Evolutionary conservation across 2,329 filamentous ascomycete species (phyloP).

Genomic region (Arthrobotrys conoides): DNA sequence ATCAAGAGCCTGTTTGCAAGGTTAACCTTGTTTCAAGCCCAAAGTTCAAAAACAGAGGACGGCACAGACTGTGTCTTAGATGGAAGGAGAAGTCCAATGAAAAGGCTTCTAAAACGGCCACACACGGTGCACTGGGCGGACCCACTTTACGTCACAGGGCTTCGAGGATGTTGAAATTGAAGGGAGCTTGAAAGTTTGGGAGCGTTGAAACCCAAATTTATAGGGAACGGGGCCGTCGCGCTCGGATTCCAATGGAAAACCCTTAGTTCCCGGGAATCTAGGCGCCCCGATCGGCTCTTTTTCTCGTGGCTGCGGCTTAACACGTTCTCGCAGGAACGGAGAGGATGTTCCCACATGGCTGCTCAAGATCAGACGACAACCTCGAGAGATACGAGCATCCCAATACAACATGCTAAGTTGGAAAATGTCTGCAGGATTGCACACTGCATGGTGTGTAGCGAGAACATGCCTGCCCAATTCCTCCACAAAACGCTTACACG

Average conservation of each 20-base stretch:
- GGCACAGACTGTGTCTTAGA: slow-evolving; percentile 61
- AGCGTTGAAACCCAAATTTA: slow-evolving; percentile 57
- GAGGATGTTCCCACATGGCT: slow-evolving; percentile 55
- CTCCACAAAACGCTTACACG: slow-evolving; percentile 57
- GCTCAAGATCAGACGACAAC: slow-evolving; percentile 56
- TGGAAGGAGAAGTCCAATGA: slow-evolving; percentile 44
- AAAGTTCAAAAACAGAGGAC: slow-evolving; percentile 52
- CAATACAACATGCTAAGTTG: slow-evolving; percentile 22
- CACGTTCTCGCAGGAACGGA: slow-evolving; percentile 33
- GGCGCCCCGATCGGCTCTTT: slow-evolving; percentile 40
- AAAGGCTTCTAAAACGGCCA: slow-evolving; percentile 35
- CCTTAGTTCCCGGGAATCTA: slow-evolving; percentile 37
- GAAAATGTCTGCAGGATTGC: slow-evolving; percentile 57
- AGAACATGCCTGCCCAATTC: slow-evolving; percentile 50
- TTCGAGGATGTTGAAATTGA: slow-evolving; percentile 45
- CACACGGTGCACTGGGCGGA: slow-evolving; percentile 38
- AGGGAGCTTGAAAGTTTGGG: slow-evolving; percentile 44
- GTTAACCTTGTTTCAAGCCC: slow-evolving; percentile 50
- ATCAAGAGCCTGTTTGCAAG: slow-evolving; percentile 53
- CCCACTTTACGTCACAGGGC: slow-evolving; percentile 61
- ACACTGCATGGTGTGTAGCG: slow-evolving; percentile 60
- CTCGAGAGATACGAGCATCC: not conserved
- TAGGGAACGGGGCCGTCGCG: slow-evolving; percentile 56
- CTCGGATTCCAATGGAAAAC: slow-evolving; percentile 59
- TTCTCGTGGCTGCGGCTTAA: slow-evolving; percentile 45